Evolutionary conservation across 345 rosid species (phyloP).

Genomic region (Populus alba): DNA sequence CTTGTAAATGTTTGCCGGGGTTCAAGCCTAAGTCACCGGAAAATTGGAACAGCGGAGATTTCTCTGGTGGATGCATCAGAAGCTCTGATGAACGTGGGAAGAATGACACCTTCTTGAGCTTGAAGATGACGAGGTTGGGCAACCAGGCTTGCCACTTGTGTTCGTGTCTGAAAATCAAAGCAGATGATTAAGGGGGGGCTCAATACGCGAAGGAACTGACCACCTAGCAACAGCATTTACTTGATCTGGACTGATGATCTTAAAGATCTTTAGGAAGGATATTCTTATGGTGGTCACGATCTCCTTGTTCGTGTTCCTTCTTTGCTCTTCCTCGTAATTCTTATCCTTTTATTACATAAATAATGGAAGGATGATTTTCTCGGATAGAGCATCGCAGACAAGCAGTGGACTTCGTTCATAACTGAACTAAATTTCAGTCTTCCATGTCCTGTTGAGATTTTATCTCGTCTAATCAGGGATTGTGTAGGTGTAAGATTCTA

Average conservation of each 20-base stretch:
- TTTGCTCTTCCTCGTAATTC: not conserved
- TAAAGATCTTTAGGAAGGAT: conserved; percentile 49
- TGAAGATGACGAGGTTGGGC: conserved; percentile 15
- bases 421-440: not conserved
- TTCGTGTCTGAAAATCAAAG: not conserved
- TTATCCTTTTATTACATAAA: not conserved
- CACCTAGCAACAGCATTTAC: conserved; percentile 16
- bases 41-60: conserved; percentile 19
- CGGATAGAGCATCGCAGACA: not conserved
- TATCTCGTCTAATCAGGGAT: no score
- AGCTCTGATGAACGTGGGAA: not conserved
- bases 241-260: conserved; percentile 61
- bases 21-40: conserved; percentile 19
- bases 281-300: conserved; percentile 29
- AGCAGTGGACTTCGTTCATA: not conserved
- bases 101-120: conserved; percentile 6
- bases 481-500: no score
- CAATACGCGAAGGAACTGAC: not conserved
- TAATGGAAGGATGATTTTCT: not conserved
- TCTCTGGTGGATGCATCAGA: conserved; percentile 29
- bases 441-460: no score
- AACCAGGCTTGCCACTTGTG: rapidly evolving
- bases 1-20: conserved; percentile 48
- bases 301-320: conserved; percentile 40
- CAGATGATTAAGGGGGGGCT: not conserved